phyloP scores from a whole-genome alignment of 305 asterid species.

The Fraxinus ornus region DNA sequence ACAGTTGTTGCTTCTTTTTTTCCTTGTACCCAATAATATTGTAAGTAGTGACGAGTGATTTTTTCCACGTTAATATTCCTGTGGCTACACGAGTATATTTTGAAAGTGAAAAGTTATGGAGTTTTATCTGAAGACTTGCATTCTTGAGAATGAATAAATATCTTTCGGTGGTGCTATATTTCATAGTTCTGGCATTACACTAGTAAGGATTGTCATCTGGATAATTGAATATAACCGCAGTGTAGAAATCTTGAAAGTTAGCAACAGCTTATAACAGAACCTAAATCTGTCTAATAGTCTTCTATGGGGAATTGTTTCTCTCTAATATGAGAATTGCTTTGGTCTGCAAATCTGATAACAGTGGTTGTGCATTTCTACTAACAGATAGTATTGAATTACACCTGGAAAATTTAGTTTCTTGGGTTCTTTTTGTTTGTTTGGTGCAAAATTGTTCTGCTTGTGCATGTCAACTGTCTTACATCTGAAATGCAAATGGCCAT shows the following conservation, averaged over 20 bases:
- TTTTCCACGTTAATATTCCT: not conserved
- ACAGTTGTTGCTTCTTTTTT: constrained; percentile 5
- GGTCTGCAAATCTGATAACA: not conserved
- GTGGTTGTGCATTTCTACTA: not conserved
- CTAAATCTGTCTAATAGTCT: not conserved
- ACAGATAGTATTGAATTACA: not conserved
- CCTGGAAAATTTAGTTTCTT: not conserved
- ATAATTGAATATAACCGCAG: not conserved
- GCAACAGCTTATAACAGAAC: not conserved
- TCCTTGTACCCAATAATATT: constrained; percentile 4
- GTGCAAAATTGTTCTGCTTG: not conserved
- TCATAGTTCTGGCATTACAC: not conserved
- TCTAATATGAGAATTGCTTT: not conserved
- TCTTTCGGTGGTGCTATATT: constrained; percentile 15
- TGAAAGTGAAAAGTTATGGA: not conserved
- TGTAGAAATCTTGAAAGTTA: not conserved
- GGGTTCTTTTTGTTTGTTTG: not conserved
- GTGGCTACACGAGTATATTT: not conserved
- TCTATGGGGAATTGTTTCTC: not conserved
- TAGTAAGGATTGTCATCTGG: not conserved
- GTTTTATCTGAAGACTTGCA: constrained; percentile 8
- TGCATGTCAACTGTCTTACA: not conserved
- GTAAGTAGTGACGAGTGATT: not conserved
- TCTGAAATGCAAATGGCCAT: not conserved
- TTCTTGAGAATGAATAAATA: constrained; percentile 7